A percentile compares a stretch with the other conserved stretches of the same genome.
These are phyloP conservation scores for Tetragonia tetragonoides DNA, from an alignment of 148 eudicot genomes.

Conservation along the genomic window DNA sequence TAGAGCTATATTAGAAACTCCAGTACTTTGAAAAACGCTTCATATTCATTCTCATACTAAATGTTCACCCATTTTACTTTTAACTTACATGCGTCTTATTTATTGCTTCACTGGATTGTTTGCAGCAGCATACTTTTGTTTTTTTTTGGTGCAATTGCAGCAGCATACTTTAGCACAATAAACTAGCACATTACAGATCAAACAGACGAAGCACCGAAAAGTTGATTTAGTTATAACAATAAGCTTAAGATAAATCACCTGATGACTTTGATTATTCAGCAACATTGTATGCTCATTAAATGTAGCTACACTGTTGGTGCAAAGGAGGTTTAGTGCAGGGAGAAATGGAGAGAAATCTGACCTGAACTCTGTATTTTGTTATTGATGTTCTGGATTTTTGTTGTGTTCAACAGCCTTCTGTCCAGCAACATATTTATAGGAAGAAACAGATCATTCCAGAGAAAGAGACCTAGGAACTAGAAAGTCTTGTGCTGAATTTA, in stretches of 20 bases:
- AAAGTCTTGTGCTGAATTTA: no score
- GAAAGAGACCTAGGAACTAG: no score
- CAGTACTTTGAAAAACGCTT: neutral
- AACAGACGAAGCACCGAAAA: neutral
- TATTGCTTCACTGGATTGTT: neutral
- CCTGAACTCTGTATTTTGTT: no score
- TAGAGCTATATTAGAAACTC: neutral
- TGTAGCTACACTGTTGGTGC: no score
- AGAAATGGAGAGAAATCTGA: no score
- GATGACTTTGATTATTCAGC: constrained; percentile 44
- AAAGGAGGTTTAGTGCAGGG: no score
- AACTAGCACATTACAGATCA: neutral
- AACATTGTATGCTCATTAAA: constrained; percentile 48
- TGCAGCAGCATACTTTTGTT: neutral
- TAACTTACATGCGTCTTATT: neutral
- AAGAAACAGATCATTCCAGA: no score
- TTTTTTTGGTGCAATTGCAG: no score
- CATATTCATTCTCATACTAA: neutral
- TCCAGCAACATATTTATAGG: no score
- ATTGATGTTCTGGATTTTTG: no score
- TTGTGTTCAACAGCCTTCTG: no score
- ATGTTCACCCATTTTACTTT: neutral
- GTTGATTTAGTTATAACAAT: neutral
- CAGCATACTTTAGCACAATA: neutral
- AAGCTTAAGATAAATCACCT: constrained; percentile 38